Evolutionary conservation across 2,329 filamentous ascomycete genomes (phyloP).

Genomic region (Blastomyces emzantsi): DNA sequence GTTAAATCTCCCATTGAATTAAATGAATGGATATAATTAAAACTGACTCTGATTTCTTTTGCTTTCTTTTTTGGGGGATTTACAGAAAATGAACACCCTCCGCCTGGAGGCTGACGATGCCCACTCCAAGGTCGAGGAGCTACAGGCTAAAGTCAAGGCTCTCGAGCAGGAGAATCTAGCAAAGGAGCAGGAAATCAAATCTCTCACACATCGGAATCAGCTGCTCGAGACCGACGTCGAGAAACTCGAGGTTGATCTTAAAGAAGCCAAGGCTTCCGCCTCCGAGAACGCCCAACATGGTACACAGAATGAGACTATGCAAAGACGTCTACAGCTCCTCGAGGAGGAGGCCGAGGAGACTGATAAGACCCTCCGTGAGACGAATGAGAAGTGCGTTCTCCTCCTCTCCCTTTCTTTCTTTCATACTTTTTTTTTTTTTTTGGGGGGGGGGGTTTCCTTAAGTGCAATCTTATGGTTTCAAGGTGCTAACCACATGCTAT

Average conservation of each 20-base stretch:
- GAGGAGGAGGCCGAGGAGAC: conserved; percentile 97
- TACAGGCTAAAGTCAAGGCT: conserved; percentile 74
- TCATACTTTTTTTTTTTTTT: background rate
- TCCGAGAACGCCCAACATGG: conserved; percentile 74
- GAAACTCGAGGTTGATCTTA: conserved; percentile 76
- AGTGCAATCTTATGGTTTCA: background rate
- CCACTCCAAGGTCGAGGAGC: conserved; percentile 71
- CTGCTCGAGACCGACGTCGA: conserved; percentile 85
- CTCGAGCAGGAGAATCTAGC: conserved; percentile 91
- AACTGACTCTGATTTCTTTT: background rate
- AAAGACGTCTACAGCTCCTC: conserved; percentile 86
- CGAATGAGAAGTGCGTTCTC: conserved; percentile 86
- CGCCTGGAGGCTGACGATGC: conserved; percentile 89
- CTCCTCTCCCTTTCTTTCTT: background rate
- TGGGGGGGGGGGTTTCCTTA: background rate
- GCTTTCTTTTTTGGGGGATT: background rate
- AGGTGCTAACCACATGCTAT: background rate
- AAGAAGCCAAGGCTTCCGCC: conserved; percentile 78
- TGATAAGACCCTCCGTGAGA: conserved; percentile 91
- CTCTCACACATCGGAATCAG: conserved; percentile 88
- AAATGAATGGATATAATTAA: background rate
- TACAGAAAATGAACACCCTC: conserved; percentile 49
- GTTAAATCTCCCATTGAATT: background rate
- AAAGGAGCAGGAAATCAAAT: conserved; percentile 98
- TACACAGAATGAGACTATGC: conserved; percentile 83